These are phyloP conservation scores for Aquilaria sinensis DNA, from an alignment of 345 rosid species.

Conservation along the genomic window DNA sequence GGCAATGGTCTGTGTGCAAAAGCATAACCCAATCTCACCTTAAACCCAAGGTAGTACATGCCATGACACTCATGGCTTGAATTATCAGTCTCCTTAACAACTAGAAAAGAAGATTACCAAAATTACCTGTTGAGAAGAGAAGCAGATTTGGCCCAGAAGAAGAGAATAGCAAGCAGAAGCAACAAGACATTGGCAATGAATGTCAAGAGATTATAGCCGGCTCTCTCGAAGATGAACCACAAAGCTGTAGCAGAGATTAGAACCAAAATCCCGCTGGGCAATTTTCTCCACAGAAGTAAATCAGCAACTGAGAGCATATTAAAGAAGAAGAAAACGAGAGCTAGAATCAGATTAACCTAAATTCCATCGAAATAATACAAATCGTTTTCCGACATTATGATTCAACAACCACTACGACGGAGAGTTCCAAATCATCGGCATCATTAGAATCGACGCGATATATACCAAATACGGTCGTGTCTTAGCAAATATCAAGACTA, in stretches of 20 bases:
- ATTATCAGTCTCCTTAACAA: background rate
- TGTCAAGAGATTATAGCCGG: slow-evolving; percentile 68
- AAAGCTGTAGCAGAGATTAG: slow-evolving; percentile 43
- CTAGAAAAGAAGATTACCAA: background rate
- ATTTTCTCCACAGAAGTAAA: slow-evolving; percentile 74
- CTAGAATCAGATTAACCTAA: background rate
- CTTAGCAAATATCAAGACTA: background rate
- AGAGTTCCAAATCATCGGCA: too few species aligned
- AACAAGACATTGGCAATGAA: slow-evolving; percentile 70
- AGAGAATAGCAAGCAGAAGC: slow-evolving; percentile 70
- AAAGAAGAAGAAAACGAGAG: background rate
- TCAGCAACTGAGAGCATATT: slow-evolving; percentile 56
- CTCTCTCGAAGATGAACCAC: slow-evolving; percentile 79
- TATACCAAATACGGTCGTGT: background rate
- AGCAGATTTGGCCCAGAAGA: slow-evolving; percentile 98
- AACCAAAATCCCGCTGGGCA: slow-evolving; percentile 37
- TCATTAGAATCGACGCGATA: background rate
- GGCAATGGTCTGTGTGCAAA: slow-evolving; percentile 73
- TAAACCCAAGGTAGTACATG: background rate
- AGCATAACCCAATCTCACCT: slow-evolving; percentile 2
- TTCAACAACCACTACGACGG: background rate
- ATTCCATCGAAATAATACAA: background rate
- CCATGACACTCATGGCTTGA: background rate
- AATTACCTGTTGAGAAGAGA: slow-evolving; percentile 77
- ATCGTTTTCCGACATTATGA: background rate